A percentile compares a stretch with the other conserved stretches of the same genome.
Conservation (phyloP, 225 moss, liverwort and hornwort genomes). For the Straminergon stramineum region DNA sequence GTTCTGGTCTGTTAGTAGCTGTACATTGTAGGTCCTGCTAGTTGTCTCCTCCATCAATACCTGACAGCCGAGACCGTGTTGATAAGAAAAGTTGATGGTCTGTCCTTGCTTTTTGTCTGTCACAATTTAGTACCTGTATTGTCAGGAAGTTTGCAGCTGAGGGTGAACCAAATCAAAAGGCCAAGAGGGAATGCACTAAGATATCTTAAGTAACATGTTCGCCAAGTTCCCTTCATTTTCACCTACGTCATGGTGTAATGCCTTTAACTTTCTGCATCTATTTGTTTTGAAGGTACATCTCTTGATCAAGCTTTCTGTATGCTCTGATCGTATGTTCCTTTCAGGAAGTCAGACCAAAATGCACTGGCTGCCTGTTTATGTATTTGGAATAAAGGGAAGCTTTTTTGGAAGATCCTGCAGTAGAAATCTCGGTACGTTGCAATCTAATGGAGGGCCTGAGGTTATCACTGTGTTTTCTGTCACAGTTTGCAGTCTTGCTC, state of each 20-base stretch:
- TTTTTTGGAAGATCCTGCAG: background rate
- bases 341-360: conserved; percentile 20
- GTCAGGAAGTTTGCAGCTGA: conserved; percentile 28
- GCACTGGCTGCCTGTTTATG: conserved; percentile 13
- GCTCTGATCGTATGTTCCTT: conserved; percentile 3
- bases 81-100: conserved; percentile 23
- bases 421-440: background rate
- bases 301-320: conserved; percentile 10
- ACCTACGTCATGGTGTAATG: background rate
- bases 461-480: background rate
- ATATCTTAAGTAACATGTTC: background rate
- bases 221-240: background rate
- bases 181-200: background rate
- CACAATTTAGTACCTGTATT: conserved; percentile 22
- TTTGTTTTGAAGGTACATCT: conserved; percentile 10
- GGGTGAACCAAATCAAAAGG: background rate
- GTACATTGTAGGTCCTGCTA: conserved; percentile 33
- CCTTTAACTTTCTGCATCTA: conserved; percentile 1
- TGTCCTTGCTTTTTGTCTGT: conserved; percentile 24
- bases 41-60: conserved; percentile 22
- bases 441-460: background rate
- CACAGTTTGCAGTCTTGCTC: background rate
- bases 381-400: conserved; percentile 24
- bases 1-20: conserved; percentile 20
- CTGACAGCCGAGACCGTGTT: conserved; percentile 27